Evolutionary conservation across 768 basidiomycete genomes (phyloP).

Genomic region (Lentinus tigrinus): DNA sequence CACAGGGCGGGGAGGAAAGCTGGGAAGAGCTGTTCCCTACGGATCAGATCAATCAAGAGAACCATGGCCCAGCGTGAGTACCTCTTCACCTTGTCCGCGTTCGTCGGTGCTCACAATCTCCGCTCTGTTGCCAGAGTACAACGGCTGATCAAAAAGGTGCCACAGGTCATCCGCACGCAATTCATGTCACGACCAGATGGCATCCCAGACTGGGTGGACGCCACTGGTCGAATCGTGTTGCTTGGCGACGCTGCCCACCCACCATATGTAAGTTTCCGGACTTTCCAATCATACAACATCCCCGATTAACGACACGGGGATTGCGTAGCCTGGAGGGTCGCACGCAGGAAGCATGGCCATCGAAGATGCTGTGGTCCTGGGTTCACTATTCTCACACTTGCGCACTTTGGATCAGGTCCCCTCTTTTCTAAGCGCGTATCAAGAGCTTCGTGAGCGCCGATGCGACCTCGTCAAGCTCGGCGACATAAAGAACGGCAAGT

Average conservation of each 20-base stretch:
- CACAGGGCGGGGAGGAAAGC: constrained; percentile 30
- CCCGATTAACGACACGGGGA: neutral
- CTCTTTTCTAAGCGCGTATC: constrained; percentile 50
- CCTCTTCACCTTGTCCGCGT: neutral
- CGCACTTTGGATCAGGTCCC: constrained; percentile 45
- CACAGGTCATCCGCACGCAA: constrained; percentile 37
- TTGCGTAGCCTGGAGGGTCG: constrained; percentile 48
- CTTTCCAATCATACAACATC: no score
- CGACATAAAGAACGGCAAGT: constrained; percentile 43
- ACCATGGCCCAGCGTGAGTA: constrained; percentile 39
- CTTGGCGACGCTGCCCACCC: constrained; percentile 67
- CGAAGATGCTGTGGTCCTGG: constrained; percentile 63
- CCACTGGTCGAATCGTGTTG: constrained; percentile 45
- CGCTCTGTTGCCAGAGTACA: constrained; percentile 29
- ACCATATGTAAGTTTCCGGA: constrained; percentile 39
- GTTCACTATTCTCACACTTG: constrained; percentile 56
- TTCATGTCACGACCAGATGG: constrained; percentile 31
- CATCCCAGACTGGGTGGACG: constrained; percentile 50
- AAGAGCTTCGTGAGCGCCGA: constrained; percentile 55
- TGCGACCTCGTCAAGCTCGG: constrained; percentile 41
- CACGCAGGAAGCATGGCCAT: constrained; percentile 51
- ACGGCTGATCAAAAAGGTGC: constrained; percentile 33
- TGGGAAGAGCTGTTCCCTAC: constrained; percentile 36
- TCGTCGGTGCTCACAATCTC: constrained; percentile 13
- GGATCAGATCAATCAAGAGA: constrained; percentile 32